Evolutionary conservation across 495 filamentous ascomycete species (phyloP).

Genomic region (Barbatosphaeria neglecta): DNA sequence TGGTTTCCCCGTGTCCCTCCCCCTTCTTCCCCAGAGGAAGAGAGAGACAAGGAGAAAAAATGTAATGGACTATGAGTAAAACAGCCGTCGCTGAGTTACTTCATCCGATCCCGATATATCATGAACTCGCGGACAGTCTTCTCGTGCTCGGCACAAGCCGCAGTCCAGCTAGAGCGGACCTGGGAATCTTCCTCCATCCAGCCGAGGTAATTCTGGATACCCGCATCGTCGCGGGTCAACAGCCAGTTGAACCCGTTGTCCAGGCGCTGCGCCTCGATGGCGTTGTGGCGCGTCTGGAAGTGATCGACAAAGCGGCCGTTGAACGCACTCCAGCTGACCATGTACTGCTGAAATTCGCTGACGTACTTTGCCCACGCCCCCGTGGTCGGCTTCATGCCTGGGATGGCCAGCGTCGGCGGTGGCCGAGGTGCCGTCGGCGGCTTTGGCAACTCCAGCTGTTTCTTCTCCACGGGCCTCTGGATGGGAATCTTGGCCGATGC

Average conservation of each 20-base stretch:
- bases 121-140: constrained; percentile 48
- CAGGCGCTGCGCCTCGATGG: constrained; percentile 34
- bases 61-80: background rate
- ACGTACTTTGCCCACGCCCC: constrained; percentile 50
- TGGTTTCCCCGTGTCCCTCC: background rate
- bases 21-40: background rate
- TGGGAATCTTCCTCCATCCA: constrained; percentile 52
- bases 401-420: constrained; percentile 20
- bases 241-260: constrained; percentile 37
- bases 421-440: constrained; percentile 47
- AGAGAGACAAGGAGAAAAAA: background rate
- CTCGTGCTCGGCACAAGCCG: constrained; percentile 52
- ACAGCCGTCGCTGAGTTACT: too few relatives aligned
- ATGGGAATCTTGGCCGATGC: constrained; percentile 36
- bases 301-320: constrained; percentile 54
- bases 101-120: constrained; percentile 40
- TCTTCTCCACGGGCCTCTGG: constrained; percentile 13
- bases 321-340: constrained; percentile 56
- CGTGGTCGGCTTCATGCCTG: constrained; percentile 27
- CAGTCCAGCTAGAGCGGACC: constrained; percentile 53
- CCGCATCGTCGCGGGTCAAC: constrained; percentile 37
- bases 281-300: constrained; percentile 50
- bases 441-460: constrained; percentile 44
- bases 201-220: constrained; percentile 40
- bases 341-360: constrained; percentile 51